A percentile compares a stretch with the other conserved stretches of the same genome.
phyloP scores from a whole-genome alignment of 2,329 filamentous ascomycete genomes.

The Fusarium sp. region DNA sequence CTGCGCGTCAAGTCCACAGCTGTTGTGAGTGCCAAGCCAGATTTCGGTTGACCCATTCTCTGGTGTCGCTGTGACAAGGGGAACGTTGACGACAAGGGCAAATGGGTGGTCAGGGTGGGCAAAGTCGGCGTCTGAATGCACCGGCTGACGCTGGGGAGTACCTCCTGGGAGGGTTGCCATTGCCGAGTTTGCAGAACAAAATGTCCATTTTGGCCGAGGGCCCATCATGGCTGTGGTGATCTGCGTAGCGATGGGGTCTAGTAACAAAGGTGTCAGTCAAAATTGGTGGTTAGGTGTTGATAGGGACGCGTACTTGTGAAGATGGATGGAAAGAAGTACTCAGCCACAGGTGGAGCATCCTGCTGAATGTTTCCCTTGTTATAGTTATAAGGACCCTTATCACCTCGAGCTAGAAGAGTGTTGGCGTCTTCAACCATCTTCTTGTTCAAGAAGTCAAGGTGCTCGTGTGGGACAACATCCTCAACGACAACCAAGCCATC shows the following conservation, averaged over 20 bases:
- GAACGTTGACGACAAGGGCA: conserved; percentile 65
- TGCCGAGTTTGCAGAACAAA: conserved; percentile 67
- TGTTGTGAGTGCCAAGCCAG: conserved; percentile 67
- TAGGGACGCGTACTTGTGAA: conserved; percentile 59
- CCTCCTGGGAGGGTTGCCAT: conserved; percentile 59
- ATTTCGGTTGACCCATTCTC: conserved; percentile 67
- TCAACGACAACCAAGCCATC: conserved; percentile 69
- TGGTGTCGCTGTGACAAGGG: conserved; percentile 60
- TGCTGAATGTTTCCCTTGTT: conserved; percentile 72
- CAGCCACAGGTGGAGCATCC: conserved; percentile 62
- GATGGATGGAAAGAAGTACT: conserved; percentile 61
- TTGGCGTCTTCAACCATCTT: conserved; percentile 70
- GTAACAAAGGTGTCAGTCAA: not conserved
- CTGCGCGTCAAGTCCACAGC: conserved; percentile 51
- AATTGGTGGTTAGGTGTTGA: rapidly evolving
- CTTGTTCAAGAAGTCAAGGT: conserved; percentile 65
- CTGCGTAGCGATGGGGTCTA: conserved; percentile 66
- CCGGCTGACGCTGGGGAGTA: conserved; percentile 60
- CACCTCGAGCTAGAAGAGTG: conserved; percentile 59
- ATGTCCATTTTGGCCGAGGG: conserved; percentile 65
- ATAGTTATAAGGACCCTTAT: conserved; percentile 70
- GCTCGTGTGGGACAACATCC: conserved; percentile 59
- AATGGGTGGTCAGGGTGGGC: conserved; percentile 65
- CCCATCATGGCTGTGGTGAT: conserved; percentile 66
- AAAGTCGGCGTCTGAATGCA: conserved; percentile 71